Base-by-base conservation (phyloP, 768 basidiomycete species). In the Strobilomyces echinocephalus region DNA sequence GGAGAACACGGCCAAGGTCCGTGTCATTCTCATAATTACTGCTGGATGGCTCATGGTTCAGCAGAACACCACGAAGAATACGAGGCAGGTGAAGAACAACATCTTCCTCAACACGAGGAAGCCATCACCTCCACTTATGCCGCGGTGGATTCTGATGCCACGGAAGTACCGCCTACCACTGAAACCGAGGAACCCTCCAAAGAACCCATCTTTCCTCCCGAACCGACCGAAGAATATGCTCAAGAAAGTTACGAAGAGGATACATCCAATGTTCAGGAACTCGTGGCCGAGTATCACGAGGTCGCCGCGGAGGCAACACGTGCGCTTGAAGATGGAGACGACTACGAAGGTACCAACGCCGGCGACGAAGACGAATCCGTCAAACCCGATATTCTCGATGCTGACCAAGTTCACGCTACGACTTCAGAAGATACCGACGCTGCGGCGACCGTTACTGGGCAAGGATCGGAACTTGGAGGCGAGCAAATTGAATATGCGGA, bases 401-500 rank as follows among this genome's bases (percentile, higher is more conserved):
- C 65, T 34, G 65, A 69, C 52, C 66, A 58, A 41, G 59, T 64
- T 38, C 70, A 73, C 28, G 62, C 51, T 10, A 42, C 46, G 46
- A 46, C 31, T 4, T 39, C 49, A 20, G 57, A 60, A 47, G 72
- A 69, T 53, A 65, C 61, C 2, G 63, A 67, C 14, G 46, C 55
- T 20, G n/a, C 50, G 6, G 44, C 50, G 12, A 50, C 54, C 8
- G 44, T 52, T 34, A 46, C 48, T 4, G 54, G 40, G 9, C 65
- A 51, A 1, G 54, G 31, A 20, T 49, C 47, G 15, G 57, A 63
- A 35, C 64, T 58, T 8, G 66, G 60, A 15, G 72, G 61, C 42
- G 71, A 74, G 39, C 69, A 66, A 11, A 60, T 65, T 7, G 72
- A 71, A 49, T 72, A 72, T 43, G 39, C 64, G 18, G 70, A 73